Evolutionary conservation across 1,139 yeast genomes (phyloP).

Genomic region (Lipomyces yarrowii): DNA sequence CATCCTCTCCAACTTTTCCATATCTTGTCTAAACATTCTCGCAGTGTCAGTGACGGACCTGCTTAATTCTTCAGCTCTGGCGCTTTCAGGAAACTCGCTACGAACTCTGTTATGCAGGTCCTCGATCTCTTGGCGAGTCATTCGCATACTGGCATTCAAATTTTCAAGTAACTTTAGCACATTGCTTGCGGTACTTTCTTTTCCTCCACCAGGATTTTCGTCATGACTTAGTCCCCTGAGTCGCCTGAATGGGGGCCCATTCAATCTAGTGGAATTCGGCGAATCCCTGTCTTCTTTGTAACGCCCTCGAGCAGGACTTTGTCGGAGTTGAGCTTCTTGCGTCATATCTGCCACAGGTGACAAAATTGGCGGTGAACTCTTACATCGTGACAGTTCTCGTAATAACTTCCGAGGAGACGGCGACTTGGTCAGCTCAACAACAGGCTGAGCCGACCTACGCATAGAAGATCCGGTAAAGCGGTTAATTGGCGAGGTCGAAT

Average conservation of each 20-base stretch:
- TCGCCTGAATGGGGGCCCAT: not conserved
- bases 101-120: not conserved
- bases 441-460: not conserved
- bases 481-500: not conserved
- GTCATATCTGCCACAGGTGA: not conserved
- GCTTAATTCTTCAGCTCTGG: not conserved
- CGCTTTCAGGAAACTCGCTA: not conserved
- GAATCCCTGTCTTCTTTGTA: not conserved
- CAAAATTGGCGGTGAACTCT: conserved; percentile 4
- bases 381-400: conserved; percentile 3
- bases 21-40: not conserved
- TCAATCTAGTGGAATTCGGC: not conserved
- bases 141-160: not conserved
- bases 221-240: not conserved
- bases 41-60: not conserved
- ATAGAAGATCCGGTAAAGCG: not conserved
- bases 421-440: not conserved
- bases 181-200: not conserved
- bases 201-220: not conserved
- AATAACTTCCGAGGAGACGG: conserved; percentile 4
- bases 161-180: conserved; percentile 2
- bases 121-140: not conserved
- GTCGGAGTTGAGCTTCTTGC: not conserved
- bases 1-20: conserved; percentile 2
- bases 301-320: not conserved